Evolutionary conservation across 371 early-diverging fungal species (phyloP).

Genomic region (Amoeboaphelidium protococcarum): DNA sequence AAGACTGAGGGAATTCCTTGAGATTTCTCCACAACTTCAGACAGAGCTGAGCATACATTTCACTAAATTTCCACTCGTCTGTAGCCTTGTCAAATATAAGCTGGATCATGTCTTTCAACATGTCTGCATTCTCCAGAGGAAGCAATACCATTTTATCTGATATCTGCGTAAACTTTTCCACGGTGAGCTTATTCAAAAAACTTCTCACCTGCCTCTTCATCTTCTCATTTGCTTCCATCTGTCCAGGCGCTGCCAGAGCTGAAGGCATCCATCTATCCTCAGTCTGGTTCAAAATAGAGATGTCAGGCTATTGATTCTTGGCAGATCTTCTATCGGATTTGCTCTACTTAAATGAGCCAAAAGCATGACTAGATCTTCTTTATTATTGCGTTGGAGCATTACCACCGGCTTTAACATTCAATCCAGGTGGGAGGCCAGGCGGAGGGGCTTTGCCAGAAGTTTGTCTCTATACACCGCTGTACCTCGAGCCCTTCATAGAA

Average conservation of each 20-base stretch:
- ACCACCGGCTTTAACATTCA: not conserved
- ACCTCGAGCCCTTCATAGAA: too few species aligned
- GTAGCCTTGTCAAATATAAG: constrained; percentile 79
- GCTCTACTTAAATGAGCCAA: not conserved
- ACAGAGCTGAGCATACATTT: constrained; percentile 71
- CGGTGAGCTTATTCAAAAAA: constrained; percentile 76
- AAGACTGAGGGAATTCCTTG: constrained; percentile 7
- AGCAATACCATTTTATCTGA: constrained; percentile 52
- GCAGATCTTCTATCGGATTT: not conserved
- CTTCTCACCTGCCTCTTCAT: constrained; percentile 51
- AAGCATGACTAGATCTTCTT: not conserved
- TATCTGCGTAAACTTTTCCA: constrained; percentile 69
- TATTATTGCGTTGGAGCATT: not conserved
- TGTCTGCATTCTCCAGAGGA: constrained; percentile 27
- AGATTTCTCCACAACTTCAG: constrained; percentile 18
- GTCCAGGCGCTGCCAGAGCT: constrained; percentile 1
- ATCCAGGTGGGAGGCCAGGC: too few species aligned
- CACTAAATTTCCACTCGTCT: constrained; percentile 66
- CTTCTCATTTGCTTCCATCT: not conserved
- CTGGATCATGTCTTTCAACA: constrained; percentile 45
- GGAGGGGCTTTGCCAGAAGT: too few species aligned
- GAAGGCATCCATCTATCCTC: too few species aligned
- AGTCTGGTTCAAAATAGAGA: too few species aligned
- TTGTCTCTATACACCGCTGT: too few species aligned
- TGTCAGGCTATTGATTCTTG: too few species aligned